Evolutionary conservation across 805 yeast genomes (phyloP), one percentile per base, ranked within the genome.

Genomic region (Candida ulmi): DNA sequence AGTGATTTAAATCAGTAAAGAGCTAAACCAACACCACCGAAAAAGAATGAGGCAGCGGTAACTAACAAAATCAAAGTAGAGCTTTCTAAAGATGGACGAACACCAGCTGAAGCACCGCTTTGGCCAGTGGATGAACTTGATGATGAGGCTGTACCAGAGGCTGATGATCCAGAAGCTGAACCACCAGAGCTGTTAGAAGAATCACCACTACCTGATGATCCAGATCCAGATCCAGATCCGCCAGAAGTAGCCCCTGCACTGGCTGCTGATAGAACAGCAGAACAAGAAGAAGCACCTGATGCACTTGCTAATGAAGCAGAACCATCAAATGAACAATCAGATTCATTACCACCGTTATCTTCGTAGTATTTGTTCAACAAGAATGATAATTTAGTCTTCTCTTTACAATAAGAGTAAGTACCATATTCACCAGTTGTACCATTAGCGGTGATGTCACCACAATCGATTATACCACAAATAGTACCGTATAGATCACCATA

Each of bases 351-450:
- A 45, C 69, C 71, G 38, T 77, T 65, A 9, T 60, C 59, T 41
- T 65, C 58, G 65, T 80, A 83, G 72, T 83, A 83, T 49, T 68
- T 58, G 71, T 83, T 78, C 63, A 84, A 59, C 29, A 78, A 72
- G 55, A 71, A 84, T 30, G 84, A 72, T 52, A 84, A 69, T 65
- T 78, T 69, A 41, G 80, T 83, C 62, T 80, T 75, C 39, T 74
- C 61, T 17, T 76, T 66, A 62, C 93, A 84, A 78, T 72, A 80
- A 15, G 91, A 83, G 65, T 71, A 77, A 23, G 80, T 71, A 61
- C 93, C 93, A 59, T 84, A 84, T 8, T 56, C 52, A 58, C 91
- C 93, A 17, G 68, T 60, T 35, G 73, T 62, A 66, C 87, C 90
- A 59, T 83, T 72, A 32, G 71, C 73, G 37, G 61, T 57, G 48